These are phyloP conservation scores for Colletotrichum navitas DNA, from an alignment of 2,329 filamentous ascomycete genomes.

Conservation along the genomic window DNA sequence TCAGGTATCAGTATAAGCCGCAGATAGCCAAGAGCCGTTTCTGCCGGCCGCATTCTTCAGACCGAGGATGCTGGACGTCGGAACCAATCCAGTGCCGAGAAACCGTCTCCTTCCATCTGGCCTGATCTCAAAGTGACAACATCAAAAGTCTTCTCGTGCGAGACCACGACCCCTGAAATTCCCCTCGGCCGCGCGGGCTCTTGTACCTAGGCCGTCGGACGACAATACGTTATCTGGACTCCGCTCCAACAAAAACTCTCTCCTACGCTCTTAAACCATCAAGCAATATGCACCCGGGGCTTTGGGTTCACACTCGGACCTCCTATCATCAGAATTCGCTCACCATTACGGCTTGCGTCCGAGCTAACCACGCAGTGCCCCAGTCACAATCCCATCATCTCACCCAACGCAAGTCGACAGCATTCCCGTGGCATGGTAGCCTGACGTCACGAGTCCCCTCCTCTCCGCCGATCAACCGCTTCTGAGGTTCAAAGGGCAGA, in stretches of 20 bases:
- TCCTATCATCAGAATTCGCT: not conserved
- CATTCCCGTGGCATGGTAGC: conserved; percentile 31
- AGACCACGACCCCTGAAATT: conserved; percentile 19
- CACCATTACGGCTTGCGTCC: conserved; percentile 1
- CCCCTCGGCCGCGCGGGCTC: not conserved
- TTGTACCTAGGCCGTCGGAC: not conserved
- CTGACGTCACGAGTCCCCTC: conserved; percentile 32
- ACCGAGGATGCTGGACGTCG: not conserved
- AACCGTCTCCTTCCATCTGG: not conserved
- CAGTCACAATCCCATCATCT: not conserved
- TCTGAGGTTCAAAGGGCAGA: not conserved
- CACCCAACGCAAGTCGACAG: not conserved
- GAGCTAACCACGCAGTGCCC: conserved; percentile 15
- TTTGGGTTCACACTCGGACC: not conserved
- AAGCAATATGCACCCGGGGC: not conserved
- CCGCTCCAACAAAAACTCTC: not conserved
- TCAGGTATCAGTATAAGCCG: not conserved
- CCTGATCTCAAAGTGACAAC: conserved; percentile 26
- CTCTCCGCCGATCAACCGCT: conserved; percentile 5
- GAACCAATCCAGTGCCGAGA: not conserved
- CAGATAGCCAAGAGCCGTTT: not conserved
- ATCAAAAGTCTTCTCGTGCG: conserved; percentile 14
- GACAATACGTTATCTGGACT: not conserved
- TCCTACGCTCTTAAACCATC: not conserved
- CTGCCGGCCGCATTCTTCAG: not conserved